Percentiles rank a stretch among this genome's conserved stretches.
Conservation (phyloP, 2,329 filamentous ascomycete genomes). For the Aspergillus aculeatinus region DNA sequence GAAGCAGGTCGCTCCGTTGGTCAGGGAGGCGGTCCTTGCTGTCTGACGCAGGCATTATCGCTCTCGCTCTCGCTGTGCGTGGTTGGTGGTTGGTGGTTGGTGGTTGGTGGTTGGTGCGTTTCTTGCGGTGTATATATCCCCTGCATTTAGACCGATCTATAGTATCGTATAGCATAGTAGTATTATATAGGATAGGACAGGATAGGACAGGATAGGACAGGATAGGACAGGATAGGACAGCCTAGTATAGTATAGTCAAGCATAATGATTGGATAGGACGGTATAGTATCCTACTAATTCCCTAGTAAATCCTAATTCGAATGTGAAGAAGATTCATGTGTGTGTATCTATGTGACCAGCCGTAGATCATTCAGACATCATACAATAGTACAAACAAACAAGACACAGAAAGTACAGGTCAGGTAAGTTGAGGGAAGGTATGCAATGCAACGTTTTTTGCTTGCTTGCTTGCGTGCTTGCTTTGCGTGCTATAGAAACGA, state of each 20-base stretch:
- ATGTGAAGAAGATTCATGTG: not conserved
- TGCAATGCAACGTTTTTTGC: not conserved
- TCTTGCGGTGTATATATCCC: too few relatives aligned
- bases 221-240: too few relatives aligned
- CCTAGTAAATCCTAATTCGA: too few relatives aligned
- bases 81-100: too few relatives aligned
- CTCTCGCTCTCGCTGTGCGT: not conserved
- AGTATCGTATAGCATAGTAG: too few relatives aligned
- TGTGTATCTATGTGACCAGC: not conserved
- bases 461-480: not conserved
- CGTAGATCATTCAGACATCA: not conserved
- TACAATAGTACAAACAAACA: not conserved
- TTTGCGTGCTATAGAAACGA: not conserved
- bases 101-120: too few relatives aligned
- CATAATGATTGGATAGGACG: too few relatives aligned
- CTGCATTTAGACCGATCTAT: too few relatives aligned
- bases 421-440: not conserved
- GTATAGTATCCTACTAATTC: too few relatives aligned
- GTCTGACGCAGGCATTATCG: slow-evolving; percentile 8
- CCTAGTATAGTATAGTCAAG: too few relatives aligned
- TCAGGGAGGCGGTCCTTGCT: slow-evolving; percentile 49
- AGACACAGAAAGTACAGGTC: not conserved
- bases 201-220: too few relatives aligned
- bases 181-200: too few relatives aligned
- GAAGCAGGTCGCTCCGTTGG: slow-evolving; percentile 62